A percentile compares a stretch with the other conserved stretches of the same genome.
Conservation (phyloP, 805 yeast genomes). For the Pichia insulana region DNA sequence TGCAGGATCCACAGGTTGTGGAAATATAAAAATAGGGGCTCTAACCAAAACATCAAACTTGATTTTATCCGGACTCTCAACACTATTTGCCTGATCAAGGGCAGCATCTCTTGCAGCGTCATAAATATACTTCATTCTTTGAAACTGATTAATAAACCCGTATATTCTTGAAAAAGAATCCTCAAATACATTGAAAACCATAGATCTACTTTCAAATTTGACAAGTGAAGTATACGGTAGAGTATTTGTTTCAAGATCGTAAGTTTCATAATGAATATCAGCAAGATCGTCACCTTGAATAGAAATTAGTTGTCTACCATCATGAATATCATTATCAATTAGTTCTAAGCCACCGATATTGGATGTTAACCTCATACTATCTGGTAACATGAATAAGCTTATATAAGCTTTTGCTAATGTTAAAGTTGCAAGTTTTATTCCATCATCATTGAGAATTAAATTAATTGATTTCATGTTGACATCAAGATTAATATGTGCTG, state of each 20-base stretch:
- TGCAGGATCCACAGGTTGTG: slow-evolving; percentile 40
- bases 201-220: slow-evolving; percentile 64
- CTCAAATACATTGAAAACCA: slow-evolving; percentile 72
- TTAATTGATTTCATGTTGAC: slow-evolving; percentile 66
- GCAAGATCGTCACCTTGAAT: slow-evolving; percentile 76
- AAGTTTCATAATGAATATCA: slow-evolving; percentile 77
- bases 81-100: slow-evolving; percentile 60
- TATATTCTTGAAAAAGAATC: slow-evolving; percentile 64
- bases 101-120: slow-evolving; percentile 88
- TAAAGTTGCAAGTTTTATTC: slow-evolving; percentile 71
- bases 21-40: slow-evolving; percentile 81
- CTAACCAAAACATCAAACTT: slow-evolving; percentile 62
- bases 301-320: slow-evolving; percentile 45
- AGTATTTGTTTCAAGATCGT: slow-evolving; percentile 44
- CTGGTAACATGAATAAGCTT: slow-evolving; percentile 59
- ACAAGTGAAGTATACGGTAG: slow-evolving; percentile 47
- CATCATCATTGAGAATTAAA: slow-evolving; percentile 73
- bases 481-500: slow-evolving; percentile 64
- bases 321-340: slow-evolving; percentile 66
- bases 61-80: slow-evolving; percentile 50
- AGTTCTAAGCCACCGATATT: slow-evolving; percentile 71
- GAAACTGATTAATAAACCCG: slow-evolving; percentile 63
- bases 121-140: slow-evolving; percentile 79
- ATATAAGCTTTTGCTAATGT: slow-evolving; percentile 67
- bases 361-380: slow-evolving; percentile 62